Percentiles rank a stretch among this genome's conserved stretches.
These are phyloP conservation scores for Penicillium sp. DNA, from an alignment of 2,329 filamentous ascomycete species.

Conservation along the genomic window DNA sequence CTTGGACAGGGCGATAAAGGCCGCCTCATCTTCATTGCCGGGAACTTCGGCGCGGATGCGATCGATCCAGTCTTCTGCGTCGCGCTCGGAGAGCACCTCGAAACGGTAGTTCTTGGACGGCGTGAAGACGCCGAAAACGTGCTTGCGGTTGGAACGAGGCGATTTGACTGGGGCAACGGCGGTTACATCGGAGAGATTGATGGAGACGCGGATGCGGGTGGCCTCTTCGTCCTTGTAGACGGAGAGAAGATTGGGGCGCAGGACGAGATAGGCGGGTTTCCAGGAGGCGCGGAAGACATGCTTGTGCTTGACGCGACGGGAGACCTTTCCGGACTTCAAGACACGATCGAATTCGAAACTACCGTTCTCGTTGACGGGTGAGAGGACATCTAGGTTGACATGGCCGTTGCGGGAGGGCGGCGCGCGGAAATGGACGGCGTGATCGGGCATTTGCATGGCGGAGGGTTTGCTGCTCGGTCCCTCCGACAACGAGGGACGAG, in stretches of 20 bases:
- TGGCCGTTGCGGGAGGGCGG: conserved; percentile 40
- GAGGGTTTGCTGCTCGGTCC: conserved; percentile 22
- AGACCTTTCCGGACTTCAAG: conserved; percentile 78
- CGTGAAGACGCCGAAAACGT: conserved; percentile 90
- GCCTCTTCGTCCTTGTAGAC: conserved; percentile 92
- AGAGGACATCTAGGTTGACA: conserved; percentile 61
- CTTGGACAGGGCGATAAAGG: conserved; percentile 54
- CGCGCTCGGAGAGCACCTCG: conserved; percentile 65
- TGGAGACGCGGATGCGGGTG: conserved; percentile 80
- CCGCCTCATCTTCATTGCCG: conserved; percentile 83
- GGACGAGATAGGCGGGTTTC: conserved; percentile 83
- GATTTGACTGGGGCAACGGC: conserved; percentile 85
- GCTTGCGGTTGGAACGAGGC: conserved; percentile 75
- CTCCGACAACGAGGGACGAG: conserved; percentile 21
- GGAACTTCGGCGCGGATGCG: conserved; percentile 72
- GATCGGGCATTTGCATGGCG: conserved; percentile 27
- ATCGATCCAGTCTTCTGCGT: conserved; percentile 82
- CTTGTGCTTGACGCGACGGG: conserved; percentile 87
- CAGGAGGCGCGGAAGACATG: conserved; percentile 77
- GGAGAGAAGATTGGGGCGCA: conserved; percentile 82
- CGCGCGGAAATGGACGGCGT: conserved; percentile 21
- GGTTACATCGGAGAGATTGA: conserved; percentile 82
- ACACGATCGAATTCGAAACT: conserved; percentile 95
- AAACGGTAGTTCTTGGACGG: conserved; percentile 88
- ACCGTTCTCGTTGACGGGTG: conserved; percentile 87